A percentile compares a stretch with the other conserved stretches of the same genome.
These are phyloP conservation scores for Conoideocrella luteorostrata DNA, from an alignment of 2,329 filamentous ascomycete species.

Conservation along the genomic window DNA sequence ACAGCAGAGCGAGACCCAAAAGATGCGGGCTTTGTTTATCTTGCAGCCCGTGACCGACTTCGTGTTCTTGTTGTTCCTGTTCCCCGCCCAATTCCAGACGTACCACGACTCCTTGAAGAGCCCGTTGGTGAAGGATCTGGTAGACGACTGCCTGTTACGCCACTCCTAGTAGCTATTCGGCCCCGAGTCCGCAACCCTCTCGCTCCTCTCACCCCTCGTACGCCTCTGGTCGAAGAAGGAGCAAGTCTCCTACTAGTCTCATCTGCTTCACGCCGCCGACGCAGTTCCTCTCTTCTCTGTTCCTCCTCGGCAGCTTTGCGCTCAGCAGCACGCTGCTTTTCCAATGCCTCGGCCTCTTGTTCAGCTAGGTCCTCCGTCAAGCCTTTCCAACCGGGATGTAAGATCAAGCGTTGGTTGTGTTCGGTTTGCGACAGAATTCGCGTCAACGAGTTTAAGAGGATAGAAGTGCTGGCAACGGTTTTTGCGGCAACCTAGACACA, in stretches of 20 bases:
- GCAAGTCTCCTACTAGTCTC: constrained; percentile 34
- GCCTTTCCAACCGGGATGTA: constrained; percentile 86
- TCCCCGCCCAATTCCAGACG: constrained; percentile 29
- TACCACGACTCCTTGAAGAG: constrained; percentile 24
- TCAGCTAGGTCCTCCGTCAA: constrained; percentile 81
- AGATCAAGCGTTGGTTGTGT: constrained; percentile 87
- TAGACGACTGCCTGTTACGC: constrained; percentile 19
- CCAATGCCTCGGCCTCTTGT: constrained; percentile 70
- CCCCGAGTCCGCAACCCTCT: constrained; percentile 25
- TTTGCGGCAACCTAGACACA: constrained; percentile 64
- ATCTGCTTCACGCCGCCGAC: constrained; percentile 58
- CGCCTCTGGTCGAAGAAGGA: constrained; percentile 21
- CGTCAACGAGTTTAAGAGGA: constrained; percentile 90
- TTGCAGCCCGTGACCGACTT: constrained; percentile 27
- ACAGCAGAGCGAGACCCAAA: constrained; percentile 6
- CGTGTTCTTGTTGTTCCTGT: constrained; percentile 23
- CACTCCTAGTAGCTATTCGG: constrained; percentile 20
- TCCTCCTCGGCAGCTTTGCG: constrained; percentile 73
- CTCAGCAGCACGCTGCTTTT: constrained; percentile 71
- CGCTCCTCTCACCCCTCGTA: constrained; percentile 24
- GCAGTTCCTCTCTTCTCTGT: constrained; percentile 63
- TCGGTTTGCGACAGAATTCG: constrained; percentile 94
- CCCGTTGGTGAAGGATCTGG: constrained; percentile 21
- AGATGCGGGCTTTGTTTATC: constrained; percentile 13
- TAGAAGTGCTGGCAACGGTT: constrained; percentile 82